Evolutionary conservation across 2,329 filamentous ascomycete species (phyloP).

Genomic region (Arthroderma uncinatum): DNA sequence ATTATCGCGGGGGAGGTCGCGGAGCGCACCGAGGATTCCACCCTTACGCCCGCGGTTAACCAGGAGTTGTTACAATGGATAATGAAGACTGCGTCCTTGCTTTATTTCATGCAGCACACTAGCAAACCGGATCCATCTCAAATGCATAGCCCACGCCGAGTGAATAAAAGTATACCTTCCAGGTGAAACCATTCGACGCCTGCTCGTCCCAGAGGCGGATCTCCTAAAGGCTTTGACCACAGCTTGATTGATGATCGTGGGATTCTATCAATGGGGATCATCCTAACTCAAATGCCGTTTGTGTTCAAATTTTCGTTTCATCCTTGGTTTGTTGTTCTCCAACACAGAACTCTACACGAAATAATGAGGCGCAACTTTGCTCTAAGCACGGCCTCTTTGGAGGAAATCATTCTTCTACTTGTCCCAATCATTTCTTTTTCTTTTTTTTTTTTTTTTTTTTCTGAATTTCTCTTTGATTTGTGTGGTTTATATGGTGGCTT

Average conservation of each 20-base stretch:
- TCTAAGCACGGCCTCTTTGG: background rate
- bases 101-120: background rate
- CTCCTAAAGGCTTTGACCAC: too few species aligned
- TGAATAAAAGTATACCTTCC: too few species aligned
- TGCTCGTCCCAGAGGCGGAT: too few species aligned
- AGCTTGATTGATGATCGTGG: too few species aligned
- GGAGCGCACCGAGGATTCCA: conserved; percentile 66
- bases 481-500: background rate
- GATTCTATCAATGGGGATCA: too few species aligned
- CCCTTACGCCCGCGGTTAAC: conserved; percentile 51
- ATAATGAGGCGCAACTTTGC: background rate
- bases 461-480: background rate
- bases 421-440: too few species aligned
- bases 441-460: too few species aligned
- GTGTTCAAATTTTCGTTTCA: background rate
- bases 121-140: background rate
- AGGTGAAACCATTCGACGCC: background rate
- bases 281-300: too few species aligned
- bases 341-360: background rate
- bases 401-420: background rate
- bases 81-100: background rate
- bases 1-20: conserved; percentile 82
- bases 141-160: background rate
- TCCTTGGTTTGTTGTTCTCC: background rate
- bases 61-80: background rate